Evolutionary conservation across 129 eudicot genomes (phyloP), one percentile per base, ranked within the genome.

Genomic region (Arctium minus): DNA sequence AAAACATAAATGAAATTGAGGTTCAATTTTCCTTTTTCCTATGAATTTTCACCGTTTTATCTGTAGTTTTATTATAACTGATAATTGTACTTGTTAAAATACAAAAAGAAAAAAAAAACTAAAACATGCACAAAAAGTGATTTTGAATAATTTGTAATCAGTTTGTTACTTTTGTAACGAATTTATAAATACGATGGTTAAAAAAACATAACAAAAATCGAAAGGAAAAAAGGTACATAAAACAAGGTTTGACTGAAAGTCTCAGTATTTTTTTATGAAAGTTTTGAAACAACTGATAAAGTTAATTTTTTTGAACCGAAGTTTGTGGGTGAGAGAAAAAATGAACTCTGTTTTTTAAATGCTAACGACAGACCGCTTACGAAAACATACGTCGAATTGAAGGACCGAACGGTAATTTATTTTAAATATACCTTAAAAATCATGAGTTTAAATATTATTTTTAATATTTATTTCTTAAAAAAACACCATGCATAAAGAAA

Each of bases 401-500:
- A 22, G 35, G 18, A 76, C 33, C 64, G 8, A 77, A 37, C 72
- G 39, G 44, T 29, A 11, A 46, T 8, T 35, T 48, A 29, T 42
- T 68, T 79, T 22, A 13, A 8, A 35, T 53, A 37, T 46, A 53
- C 75, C n/a, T 30, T 77, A 53, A 22, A 1, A 82, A 75, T 83
- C 37, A 35, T 22, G 75, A 78, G 37, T 60, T 60, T 3, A 33
- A 48, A 8, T 1, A 5, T 32, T 17, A n/a, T 65, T 18, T 64
- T 18, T 65, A 56, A 56, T 56, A 56, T 22, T 64, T 64, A 18
- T 68, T 50, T 22, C 27, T 6, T 32, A 44, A 80, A 32, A 32
- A 72, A 42, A 40, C 44, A 73, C 78, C 83, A 79, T 73, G 73
- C 73, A 67, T 29, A 62, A 60, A 79, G 38, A 42, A 71, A 39